phyloP scores from a whole-genome alignment of 192 early-diverging fungal genomes.

The Mycoemilia scoparia region DNA sequence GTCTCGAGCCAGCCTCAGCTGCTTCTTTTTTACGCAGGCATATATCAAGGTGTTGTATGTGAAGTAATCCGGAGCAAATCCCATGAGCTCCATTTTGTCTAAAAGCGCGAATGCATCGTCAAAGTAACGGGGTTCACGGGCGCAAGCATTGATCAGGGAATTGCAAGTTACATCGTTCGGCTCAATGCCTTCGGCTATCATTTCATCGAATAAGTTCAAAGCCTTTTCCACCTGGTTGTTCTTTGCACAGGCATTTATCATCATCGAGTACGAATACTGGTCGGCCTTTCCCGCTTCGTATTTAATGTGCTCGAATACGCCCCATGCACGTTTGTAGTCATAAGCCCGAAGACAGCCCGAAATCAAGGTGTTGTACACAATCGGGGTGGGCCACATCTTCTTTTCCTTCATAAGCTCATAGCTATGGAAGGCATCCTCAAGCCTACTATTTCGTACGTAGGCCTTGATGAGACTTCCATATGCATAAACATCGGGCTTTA shows the following conservation, averaged over 20 bases:
- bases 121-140: constrained; percentile 63
- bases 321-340: constrained; percentile 70
- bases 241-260: constrained; percentile 84
- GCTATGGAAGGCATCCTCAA: constrained; percentile 55
- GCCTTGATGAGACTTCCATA: constrained; percentile 58
- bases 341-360: constrained; percentile 54
- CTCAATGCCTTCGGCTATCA: constrained; percentile 45
- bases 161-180: constrained; percentile 79
- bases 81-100: constrained; percentile 64
- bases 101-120: constrained; percentile 60
- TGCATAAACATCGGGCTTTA: constrained; percentile 41
- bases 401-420: constrained; percentile 59
- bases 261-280: constrained; percentile 60
- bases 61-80: constrained; percentile 58
- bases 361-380: constrained; percentile 66
- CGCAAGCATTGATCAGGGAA: constrained; percentile 69
- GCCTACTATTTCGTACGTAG: constrained; percentile 31
- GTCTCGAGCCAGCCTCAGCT: constrained; percentile 48
- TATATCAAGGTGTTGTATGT: constrained; percentile 72
- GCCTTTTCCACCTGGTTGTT: constrained; percentile 73
- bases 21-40: constrained; percentile 50
- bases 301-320: constrained; percentile 74
- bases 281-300: constrained; percentile 58
- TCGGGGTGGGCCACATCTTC: constrained; percentile 30
- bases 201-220: constrained; percentile 80